Conservation (phyloP, 1,139 yeast species). For the Debaryomycetaceae sp. region DNA sequence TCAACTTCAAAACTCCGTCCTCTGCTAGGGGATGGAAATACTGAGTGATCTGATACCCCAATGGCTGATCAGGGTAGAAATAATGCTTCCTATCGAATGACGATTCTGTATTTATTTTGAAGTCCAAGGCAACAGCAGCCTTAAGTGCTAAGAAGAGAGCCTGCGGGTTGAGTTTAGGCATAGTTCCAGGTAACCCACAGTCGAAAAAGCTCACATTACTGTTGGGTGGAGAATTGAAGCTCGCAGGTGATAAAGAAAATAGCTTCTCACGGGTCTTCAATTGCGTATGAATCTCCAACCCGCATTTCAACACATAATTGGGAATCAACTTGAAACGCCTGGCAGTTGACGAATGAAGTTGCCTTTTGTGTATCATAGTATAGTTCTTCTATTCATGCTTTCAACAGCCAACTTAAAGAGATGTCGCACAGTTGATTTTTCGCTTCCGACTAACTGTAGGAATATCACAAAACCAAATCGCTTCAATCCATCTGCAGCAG, state of each 20-base stretch:
- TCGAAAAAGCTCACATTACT: constrained; percentile 75
- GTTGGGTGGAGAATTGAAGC: constrained; percentile 60
- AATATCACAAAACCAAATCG: no score
- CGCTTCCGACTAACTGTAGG: no score
- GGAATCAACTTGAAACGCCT: constrained; percentile 9
- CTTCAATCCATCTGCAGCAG: no score
- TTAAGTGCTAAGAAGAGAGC: constrained; percentile 69
- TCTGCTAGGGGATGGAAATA: constrained; percentile 76
- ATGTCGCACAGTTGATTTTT: not conserved
- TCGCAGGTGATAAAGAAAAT: constrained; percentile 59
- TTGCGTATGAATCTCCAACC: constrained; percentile 92
- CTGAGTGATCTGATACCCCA: constrained; percentile 95
- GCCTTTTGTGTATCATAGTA: constrained; percentile 3
- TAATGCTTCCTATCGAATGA: constrained; percentile 92
- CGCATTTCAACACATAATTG: constrained; percentile 59
- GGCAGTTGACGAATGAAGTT: constrained; percentile 2
- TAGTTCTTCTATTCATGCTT: not conserved
- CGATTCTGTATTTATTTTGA: constrained; percentile 54
- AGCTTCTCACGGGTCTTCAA: constrained; percentile 69
- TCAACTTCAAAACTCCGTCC: constrained; percentile 55
- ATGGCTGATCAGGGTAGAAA: constrained; percentile 94
- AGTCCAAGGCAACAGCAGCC: constrained; percentile 69
- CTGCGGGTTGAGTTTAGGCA: constrained; percentile 76
- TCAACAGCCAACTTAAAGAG: not conserved
- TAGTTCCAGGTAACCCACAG: constrained; percentile 89